Evolutionary conservation across 495 filamentous ascomycete genomes (phyloP).

Genomic region (Viridothelium virens): DNA sequence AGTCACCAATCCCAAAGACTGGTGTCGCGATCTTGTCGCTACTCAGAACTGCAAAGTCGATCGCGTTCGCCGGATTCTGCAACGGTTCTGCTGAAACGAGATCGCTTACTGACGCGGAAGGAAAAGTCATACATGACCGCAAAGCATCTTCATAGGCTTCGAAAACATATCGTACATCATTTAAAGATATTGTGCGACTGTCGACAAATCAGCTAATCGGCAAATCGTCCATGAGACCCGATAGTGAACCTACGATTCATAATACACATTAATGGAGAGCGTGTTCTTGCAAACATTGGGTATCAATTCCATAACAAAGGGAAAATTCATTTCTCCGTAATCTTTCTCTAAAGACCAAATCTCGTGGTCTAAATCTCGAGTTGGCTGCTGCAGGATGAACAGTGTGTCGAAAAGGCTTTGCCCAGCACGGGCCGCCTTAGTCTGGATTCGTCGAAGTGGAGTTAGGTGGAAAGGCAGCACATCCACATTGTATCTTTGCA

Average conservation of each 20-base stretch:
- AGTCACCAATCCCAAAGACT: conserved; percentile 27
- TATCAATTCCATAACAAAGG: conserved; percentile 20
- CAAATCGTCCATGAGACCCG: neutral
- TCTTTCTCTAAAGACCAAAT: conserved; percentile 64
- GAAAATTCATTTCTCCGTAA: conserved; percentile 61
- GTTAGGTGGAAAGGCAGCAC: conserved; percentile 59
- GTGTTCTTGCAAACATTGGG: conserved; percentile 1
- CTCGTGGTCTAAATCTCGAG: conserved; percentile 42
- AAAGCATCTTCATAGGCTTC: conserved; percentile 41
- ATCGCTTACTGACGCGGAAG: conserved; percentile 18
- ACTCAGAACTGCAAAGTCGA: neutral
- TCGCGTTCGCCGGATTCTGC: neutral
- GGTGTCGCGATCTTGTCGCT: conserved; percentile 11
- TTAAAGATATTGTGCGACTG: conserved; percentile 38
- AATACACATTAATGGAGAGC: conserved; percentile 19
- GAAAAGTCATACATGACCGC: conserved; percentile 21
- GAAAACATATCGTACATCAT: conserved; percentile 38
- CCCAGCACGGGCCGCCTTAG: conserved; percentile 33
- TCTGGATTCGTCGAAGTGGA: conserved; percentile 56
- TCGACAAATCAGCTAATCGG: conserved; percentile 27
- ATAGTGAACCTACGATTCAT: conserved; percentile 26
- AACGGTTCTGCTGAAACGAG: neutral
- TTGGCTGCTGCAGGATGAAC: conserved; percentile 59
- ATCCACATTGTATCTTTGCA: conserved; percentile 51
- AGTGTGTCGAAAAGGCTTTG: conserved; percentile 64